Evolutionary conservation across 345 rosid genomes (phyloP).

Genomic region (Syzygium aromaticum): DNA sequence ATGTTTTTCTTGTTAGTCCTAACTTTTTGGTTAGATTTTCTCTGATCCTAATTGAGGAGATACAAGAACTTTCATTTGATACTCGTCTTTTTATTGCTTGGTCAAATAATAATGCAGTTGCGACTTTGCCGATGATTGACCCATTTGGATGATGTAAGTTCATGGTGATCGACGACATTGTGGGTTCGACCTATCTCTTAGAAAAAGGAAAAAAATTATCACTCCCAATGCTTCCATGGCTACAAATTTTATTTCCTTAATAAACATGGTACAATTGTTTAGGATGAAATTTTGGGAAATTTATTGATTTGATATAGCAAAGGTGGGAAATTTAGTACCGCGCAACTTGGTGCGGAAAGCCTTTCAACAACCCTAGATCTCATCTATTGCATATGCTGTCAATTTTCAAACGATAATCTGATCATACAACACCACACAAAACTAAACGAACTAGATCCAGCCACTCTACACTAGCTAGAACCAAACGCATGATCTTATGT

Average conservation of each 20-base stretch:
- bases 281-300: background rate
- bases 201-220: background rate
- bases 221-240: background rate
- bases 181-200: background rate
- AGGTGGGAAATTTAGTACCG: background rate
- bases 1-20: background rate
- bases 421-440: background rate
- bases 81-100: background rate
- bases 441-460: background rate
- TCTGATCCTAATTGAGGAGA: background rate
- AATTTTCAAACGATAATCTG: background rate
- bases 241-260: background rate
- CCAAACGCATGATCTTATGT: background rate
- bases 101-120: background rate
- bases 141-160: background rate
- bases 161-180: rapidly evolving
- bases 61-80: background rate
- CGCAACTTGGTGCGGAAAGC: background rate
- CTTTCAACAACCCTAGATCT: background rate
- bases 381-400: background rate
- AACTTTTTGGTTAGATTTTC: background rate
- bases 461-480: background rate
- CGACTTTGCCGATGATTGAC: background rate
- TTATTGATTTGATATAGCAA: background rate
- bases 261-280: background rate